phyloP scores from a whole-genome alignment of 2,329 filamentous ascomycete species.

The Apiospora pterosperma region DNA sequence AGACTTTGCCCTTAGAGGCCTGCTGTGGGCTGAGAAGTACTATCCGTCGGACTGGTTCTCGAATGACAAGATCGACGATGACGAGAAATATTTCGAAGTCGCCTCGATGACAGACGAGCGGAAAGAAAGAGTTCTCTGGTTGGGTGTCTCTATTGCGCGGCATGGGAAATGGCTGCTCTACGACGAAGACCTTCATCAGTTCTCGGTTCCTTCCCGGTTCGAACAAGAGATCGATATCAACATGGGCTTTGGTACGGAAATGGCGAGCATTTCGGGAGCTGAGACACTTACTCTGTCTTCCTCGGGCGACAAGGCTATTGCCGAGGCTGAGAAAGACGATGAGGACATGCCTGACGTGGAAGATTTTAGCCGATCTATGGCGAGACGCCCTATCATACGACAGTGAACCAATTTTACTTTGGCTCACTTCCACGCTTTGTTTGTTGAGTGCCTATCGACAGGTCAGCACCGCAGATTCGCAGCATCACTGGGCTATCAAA shows the following conservation, averaged over 20 bases:
- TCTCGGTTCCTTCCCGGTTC: conserved; percentile 30
- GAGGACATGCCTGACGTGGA: too few relatives aligned
- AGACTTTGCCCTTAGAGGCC: conserved; percentile 63
- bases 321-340: too few relatives aligned
- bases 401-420: too few relatives aligned
- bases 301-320: too few relatives aligned
- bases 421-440: too few relatives aligned
- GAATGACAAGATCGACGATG: conserved; percentile 59
- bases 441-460: too few relatives aligned
- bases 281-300: too few relatives aligned
- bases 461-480: too few relatives aligned
- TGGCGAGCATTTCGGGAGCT: not conserved
- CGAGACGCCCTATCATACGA: too few relatives aligned
- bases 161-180: conserved; percentile 43
- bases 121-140: conserved; percentile 56
- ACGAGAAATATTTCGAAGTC: conserved; percentile 63
- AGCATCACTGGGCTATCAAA: too few relatives aligned
- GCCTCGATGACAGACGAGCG: conserved; percentile 55
- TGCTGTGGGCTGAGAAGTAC: conserved; percentile 55
- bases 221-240: conserved; percentile 30
- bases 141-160: conserved; percentile 47
- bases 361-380: too few relatives aligned
- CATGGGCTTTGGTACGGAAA: not conserved
- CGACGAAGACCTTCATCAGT: conserved; percentile 27
- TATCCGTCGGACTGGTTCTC: conserved; percentile 58